These are phyloP conservation scores for Pyrus bretschneideri DNA, from an alignment of 306 rosid genomes.

Conservation along the genomic window DNA sequence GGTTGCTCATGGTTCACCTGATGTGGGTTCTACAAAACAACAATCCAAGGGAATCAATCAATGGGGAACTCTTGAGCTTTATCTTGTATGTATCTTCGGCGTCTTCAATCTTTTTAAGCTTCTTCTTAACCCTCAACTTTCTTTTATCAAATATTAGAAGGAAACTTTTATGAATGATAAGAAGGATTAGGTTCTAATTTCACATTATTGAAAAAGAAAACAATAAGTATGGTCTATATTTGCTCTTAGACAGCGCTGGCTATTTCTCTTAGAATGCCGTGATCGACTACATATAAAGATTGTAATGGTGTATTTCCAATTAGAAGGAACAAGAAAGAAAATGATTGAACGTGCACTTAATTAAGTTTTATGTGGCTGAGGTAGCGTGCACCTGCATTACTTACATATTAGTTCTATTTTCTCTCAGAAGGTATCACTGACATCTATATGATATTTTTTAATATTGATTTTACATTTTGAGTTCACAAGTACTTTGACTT, in stretches of 20 bases:
- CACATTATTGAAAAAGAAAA: not conserved
- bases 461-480: not conserved
- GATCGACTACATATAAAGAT: not conserved
- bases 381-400: not conserved
- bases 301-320: not conserved
- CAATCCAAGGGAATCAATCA: constrained; percentile 39
- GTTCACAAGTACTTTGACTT: not conserved
- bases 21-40: constrained; percentile 33
- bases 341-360: not conserved
- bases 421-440: not conserved
- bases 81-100: constrained; percentile 62
- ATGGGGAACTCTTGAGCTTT: constrained; percentile 79
- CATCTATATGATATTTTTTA: not conserved
- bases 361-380: not conserved
- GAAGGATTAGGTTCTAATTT: not conserved
- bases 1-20: constrained; percentile 57
- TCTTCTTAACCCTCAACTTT: not conserved
- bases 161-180: not conserved
- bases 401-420: not conserved
- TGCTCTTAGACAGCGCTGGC: not conserved
- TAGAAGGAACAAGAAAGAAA: not conserved
- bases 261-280: not conserved
- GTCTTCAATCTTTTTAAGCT: not conserved
- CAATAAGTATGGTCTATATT: not conserved
- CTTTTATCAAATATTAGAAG: not conserved